Percentiles rank a stretch among this genome's conserved stretches.
phyloP scores from a whole-genome alignment of 805 yeast species.

The Cyberlindnera xylosilytica region DNA sequence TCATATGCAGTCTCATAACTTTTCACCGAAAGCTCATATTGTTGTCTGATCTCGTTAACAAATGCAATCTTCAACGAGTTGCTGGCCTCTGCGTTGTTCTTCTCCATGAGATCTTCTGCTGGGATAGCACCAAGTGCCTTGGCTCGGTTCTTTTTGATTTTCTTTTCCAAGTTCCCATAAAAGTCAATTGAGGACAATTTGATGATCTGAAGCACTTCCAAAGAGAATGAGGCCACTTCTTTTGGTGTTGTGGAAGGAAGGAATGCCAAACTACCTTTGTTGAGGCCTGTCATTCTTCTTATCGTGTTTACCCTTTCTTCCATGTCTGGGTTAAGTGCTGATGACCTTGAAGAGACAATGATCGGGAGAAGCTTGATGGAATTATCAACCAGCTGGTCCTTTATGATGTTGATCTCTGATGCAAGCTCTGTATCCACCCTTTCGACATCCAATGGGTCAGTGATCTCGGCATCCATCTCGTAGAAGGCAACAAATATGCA shows the following conservation, averaged over 20 bases:
- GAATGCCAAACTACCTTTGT: conserved; percentile 43
- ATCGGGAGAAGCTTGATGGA: conserved; percentile 36
- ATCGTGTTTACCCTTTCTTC: conserved; percentile 35
- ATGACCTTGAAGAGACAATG: conserved; percentile 31
- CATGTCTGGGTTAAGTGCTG: conserved; percentile 30
- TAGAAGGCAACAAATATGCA: conserved; percentile 43
- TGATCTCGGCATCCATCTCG: conserved; percentile 34
- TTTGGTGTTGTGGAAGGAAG: conserved; percentile 35
- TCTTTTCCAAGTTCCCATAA: conserved; percentile 39
- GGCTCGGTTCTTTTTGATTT: conserved; percentile 36
- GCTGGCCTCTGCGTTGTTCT: conserved; percentile 32
- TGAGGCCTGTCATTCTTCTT: conserved; percentile 40
- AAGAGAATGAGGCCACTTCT: conserved; percentile 39
- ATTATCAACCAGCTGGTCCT: conserved; percentile 28
- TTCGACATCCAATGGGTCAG: conserved; percentile 22
- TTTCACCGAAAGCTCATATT: conserved; percentile 46
- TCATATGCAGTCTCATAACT: conserved; percentile 53
- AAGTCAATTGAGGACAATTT: conserved; percentile 42
- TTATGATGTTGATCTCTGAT: conserved; percentile 35
- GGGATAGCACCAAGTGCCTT: conserved; percentile 15
- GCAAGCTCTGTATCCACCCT: conserved; percentile 33
- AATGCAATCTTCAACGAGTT: conserved; percentile 50
- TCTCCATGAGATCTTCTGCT: conserved; percentile 5
- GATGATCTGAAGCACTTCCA: conserved; percentile 36
- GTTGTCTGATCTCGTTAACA: conserved; percentile 46